These are phyloP conservation scores for Pestalotiopsis fici DNA, from an alignment of 2,329 filamentous ascomycete species.

Conservation along the genomic window DNA sequence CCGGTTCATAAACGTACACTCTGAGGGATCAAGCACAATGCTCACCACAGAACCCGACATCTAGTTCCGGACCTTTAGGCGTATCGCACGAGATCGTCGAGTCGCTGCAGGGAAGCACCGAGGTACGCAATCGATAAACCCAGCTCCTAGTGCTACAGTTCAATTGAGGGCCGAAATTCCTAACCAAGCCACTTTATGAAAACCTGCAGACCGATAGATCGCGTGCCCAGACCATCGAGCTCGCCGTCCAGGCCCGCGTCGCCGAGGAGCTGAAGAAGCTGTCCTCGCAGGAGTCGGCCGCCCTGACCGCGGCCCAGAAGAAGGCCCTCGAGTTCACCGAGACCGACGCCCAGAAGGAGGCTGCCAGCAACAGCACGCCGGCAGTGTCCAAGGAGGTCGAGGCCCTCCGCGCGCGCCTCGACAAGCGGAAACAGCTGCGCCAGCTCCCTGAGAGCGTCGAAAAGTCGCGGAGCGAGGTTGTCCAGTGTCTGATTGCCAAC, in stretches of 20 bases:
- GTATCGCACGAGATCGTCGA: slow-evolving; percentile 83
- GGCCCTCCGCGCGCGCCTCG: slow-evolving; percentile 58
- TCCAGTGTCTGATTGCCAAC: slow-evolving; percentile 79
- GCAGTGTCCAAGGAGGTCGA: slow-evolving; percentile 62
- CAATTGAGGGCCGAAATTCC: slow-evolving; percentile 8
- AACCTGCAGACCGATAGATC: slow-evolving; percentile 77
- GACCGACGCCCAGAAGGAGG: slow-evolving; percentile 25
- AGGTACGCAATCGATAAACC: slow-evolving; percentile 56
- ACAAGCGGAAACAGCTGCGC: slow-evolving; percentile 65
- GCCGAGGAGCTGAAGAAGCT: slow-evolving; percentile 82
- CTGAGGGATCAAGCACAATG: slow-evolving; percentile 3
- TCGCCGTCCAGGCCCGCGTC: slow-evolving; percentile 86
- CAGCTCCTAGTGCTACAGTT: neutral
- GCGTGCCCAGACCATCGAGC: slow-evolving; percentile 79
- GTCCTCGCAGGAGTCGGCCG: slow-evolving; percentile 67
- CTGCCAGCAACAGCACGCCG: slow-evolving; percentile 37
- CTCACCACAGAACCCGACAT: slow-evolving; percentile 22
- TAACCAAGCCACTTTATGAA: slow-evolving; percentile 1
- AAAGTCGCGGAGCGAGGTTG: slow-evolving; percentile 73
- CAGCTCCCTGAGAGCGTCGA: slow-evolving; percentile 72
- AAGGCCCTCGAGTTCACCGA: slow-evolving; percentile 39
- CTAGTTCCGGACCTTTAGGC: slow-evolving; percentile 46
- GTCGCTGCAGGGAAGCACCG: slow-evolving; percentile 78
- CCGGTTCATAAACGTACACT: neutral
- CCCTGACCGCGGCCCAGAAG: slow-evolving; percentile 69